Evolutionary conservation across 768 basidiomycete species (phyloP).

Genomic region (Podaxis sp.): DNA sequence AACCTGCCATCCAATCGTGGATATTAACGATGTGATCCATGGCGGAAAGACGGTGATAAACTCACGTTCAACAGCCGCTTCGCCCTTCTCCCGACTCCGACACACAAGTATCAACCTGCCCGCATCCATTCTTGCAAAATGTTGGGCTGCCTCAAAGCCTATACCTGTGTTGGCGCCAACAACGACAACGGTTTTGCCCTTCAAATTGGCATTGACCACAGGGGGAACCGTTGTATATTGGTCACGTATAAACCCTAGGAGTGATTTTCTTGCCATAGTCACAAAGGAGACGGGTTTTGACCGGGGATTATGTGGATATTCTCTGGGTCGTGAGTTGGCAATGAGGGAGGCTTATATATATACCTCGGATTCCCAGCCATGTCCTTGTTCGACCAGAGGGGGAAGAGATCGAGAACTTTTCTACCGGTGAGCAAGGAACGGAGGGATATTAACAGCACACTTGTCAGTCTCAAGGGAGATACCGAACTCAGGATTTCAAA

Average conservation of each 20-base stretch:
- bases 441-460: no score
- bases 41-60: background rate
- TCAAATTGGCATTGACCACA: conserved; percentile 34
- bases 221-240: conserved; percentile 21
- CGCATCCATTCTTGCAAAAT: conserved; percentile 43
- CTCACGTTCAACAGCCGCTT: conserved; percentile 33
- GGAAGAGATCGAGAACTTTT: background rate
- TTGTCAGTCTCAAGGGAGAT: no score
- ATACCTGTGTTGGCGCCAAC: conserved; percentile 51
- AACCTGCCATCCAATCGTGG: conserved; percentile 14
- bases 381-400: background rate
- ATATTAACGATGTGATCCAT: background rate
- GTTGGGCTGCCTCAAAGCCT: conserved; percentile 44
- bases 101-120: conserved; percentile 36
- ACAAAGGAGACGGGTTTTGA: background rate
- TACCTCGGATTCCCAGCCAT: background rate
- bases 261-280: conserved; percentile 7
- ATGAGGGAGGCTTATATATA: background rate
- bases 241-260: conserved; percentile 2
- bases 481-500: no score
- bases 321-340: background rate
- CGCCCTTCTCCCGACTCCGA: conserved; percentile 31
- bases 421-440: no score
- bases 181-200: conserved; percentile 46
- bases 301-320: background rate